A percentile compares a stretch with the other conserved stretches of the same genome.
Evolutionary conservation across 192 early-diverging fungal genomes (phyloP).

Genomic region (Coemansia sp.): DNA sequence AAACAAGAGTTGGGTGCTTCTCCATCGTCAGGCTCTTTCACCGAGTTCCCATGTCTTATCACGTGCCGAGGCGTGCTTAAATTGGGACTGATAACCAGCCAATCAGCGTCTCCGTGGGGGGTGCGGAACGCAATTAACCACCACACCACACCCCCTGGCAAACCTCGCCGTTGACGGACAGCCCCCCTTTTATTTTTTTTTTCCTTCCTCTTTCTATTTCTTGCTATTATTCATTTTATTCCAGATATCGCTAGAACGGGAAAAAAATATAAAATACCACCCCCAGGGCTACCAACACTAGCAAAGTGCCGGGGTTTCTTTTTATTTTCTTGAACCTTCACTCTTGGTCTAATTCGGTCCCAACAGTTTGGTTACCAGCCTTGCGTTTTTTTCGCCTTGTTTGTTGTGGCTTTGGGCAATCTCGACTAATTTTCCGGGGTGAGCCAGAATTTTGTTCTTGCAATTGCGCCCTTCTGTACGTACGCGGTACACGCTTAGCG

Average conservation of each 20-base stretch:
- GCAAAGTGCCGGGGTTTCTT: slow-evolving; percentile 8
- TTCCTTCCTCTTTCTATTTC: slow-evolving; percentile 1
- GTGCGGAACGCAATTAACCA: not conserved
- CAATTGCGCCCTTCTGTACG: too few relatives aligned
- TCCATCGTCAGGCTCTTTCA: too few relatives aligned
- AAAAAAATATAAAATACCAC: not conserved
- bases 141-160: not conserved
- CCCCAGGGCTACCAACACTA: slow-evolving; percentile 5
- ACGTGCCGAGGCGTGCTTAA: too few relatives aligned
- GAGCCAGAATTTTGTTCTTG: too few relatives aligned
- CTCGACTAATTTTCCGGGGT: too few relatives aligned
- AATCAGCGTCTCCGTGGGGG: not conserved
- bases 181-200: not conserved
- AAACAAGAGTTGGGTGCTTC: too few relatives aligned
- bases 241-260: not conserved
- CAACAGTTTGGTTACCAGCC: not conserved
- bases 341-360: not conserved
- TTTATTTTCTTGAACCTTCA: slow-evolving; percentile 5
- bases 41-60: not conserved
- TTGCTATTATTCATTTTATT: slow-evolving; percentile 2
- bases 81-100: too few relatives aligned
- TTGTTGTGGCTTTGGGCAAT: too few relatives aligned
- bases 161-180: not conserved
- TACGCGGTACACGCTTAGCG: too few relatives aligned
- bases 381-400: too few relatives aligned